These are phyloP conservation scores for Pseudofabraea citricarpa DNA, from an alignment of 2,329 filamentous ascomycete species.

Conservation along the genomic window DNA sequence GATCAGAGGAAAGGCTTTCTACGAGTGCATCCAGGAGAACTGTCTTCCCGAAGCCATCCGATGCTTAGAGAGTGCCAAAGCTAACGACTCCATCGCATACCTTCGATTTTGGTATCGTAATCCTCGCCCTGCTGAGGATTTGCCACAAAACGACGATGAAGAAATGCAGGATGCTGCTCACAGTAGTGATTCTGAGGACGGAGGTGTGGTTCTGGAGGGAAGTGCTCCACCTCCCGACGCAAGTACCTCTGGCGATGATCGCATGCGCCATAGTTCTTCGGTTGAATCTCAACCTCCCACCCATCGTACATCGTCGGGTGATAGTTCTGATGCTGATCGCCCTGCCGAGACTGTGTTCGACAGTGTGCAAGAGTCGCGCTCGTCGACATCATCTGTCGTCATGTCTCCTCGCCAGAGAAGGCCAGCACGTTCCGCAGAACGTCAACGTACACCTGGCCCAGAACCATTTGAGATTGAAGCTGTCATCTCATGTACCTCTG, in stretches of 20 bases:
- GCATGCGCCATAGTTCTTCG: neutral
- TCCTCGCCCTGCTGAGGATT: constrained; percentile 55
- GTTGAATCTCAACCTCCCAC: constrained; percentile 1
- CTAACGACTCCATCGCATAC: constrained; percentile 87
- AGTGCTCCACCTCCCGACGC: constrained; percentile 2
- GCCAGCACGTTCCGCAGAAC: neutral
- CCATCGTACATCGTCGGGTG: constrained; percentile 37
- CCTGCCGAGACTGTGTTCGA: constrained; percentile 40
- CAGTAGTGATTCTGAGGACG: constrained; percentile 38
- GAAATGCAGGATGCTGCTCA: constrained; percentile 34
- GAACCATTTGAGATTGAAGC: constrained; percentile 71
- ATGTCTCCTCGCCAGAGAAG: constrained; percentile 12
- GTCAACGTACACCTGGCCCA: constrained; percentile 18
- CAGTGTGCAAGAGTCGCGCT: constrained; percentile 19
- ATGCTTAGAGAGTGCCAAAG: constrained; percentile 79
- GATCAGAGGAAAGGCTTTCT: constrained; percentile 75
- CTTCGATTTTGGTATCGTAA: constrained; percentile 81
- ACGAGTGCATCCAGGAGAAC: constrained; percentile 77
- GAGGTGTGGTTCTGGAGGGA: constrained; percentile 40
- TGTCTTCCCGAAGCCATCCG: constrained; percentile 72
- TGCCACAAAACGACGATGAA: constrained; percentile 33
- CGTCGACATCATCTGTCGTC: constrained; percentile 25
- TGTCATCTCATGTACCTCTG: constrained; percentile 86
- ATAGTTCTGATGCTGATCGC: constrained; percentile 35
- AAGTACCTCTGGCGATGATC: constrained; percentile 4